Base-by-base conservation (phyloP, 441 rosid species). In the Rhodomyrtus psidioides region DNA sequence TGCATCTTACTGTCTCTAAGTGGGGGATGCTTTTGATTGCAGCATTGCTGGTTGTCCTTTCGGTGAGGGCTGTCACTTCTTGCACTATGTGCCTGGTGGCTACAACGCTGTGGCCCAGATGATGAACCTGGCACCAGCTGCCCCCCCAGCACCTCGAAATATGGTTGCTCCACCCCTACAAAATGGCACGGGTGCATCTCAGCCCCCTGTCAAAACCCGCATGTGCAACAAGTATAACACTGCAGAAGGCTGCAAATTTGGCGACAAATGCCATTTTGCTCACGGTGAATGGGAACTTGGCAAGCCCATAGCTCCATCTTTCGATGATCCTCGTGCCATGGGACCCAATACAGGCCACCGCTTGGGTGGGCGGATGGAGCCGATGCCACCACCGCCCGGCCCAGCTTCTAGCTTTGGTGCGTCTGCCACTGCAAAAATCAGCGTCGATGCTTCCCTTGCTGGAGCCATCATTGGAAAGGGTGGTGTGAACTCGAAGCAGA, bases 11-110 rank as follows among this genome's bases (percentile, higher is more conserved):
- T 10, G 79, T 39, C 49, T 70, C 79, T 70, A 70, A 70, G 49
- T 21, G n/a, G 79, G 75, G 79, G 75, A 83, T 85, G 21, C 82
- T 87, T 53, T 81, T 85, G 84, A 49, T 88, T 90, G 91, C 93
- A 95, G 99, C 90, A 95, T 95, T 86, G 89, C 93, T 85, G 98
- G 98, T 76, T 95, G 99, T 88, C 98, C 93, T 54, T 93, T 97
- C 88, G 99, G 98, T 39, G 99, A 95, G 88, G 89, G 94, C 87
- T 97, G 99, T 86, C 99, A 94, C 89, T 95, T 93, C 88, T 86
- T 94, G 92, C 98, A 95, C 89, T 85, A 93, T 85, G 93, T 95
- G 58, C 94, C 98, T 16, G 96, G 99, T 82, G 98, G 98, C 9
- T 94, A 93, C 87, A 93, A 95, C 54, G 93, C 94, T 26, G 97